Base-by-base conservation (phyloP, 305 asterid species). In the Caryopteris hybrid region DNA sequence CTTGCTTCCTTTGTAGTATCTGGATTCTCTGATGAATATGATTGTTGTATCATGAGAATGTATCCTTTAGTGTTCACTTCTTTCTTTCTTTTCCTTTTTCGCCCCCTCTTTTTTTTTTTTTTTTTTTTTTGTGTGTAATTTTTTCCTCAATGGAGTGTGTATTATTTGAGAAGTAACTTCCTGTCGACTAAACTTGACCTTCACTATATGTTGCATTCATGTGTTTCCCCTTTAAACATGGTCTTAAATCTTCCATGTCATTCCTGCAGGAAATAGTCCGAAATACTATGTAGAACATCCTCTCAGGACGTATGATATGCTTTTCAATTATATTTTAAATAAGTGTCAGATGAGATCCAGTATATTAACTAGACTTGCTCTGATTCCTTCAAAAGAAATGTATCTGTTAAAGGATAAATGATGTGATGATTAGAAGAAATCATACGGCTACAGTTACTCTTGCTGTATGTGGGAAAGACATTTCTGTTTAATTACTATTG, bases 351-450 rank as follows among this genome's bases (percentile, higher is more conserved):
- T 60, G 61, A 31, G n/a, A 22, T 20, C 66, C 25, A 2, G 27
- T 29, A 12, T 41, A 39, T 39, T 8, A 45, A 9, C 23, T 41
- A 17, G 56, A 36, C 60, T 51, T 69, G 46, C 61, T 63, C 46
- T 10, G 22, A 23, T 59, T 59, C 59, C 25, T 27, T 20, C 5
- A 12, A 10, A 34, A 67, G 56, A 48, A 38, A n/a, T 66, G 47
- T 25, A 1, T 58, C 50, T 39, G 3, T 47, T 17, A 20, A 51
- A 52, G 9, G 16, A 14, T 38, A 52, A 58, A 7, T 12, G 16
- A 46, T 41, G 6, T 47, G 78, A 17, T 59, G 33, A 34, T 73
- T 60, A 11, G 45, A 43, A 34, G 68, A 41, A 59, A 46, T 39
- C 41, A 13, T 36, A 43, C 20, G n/a, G 6, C 43, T 17, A n/a